Base-by-base conservation (phyloP, 441 rosid species). In the Geranium incanum region DNA sequence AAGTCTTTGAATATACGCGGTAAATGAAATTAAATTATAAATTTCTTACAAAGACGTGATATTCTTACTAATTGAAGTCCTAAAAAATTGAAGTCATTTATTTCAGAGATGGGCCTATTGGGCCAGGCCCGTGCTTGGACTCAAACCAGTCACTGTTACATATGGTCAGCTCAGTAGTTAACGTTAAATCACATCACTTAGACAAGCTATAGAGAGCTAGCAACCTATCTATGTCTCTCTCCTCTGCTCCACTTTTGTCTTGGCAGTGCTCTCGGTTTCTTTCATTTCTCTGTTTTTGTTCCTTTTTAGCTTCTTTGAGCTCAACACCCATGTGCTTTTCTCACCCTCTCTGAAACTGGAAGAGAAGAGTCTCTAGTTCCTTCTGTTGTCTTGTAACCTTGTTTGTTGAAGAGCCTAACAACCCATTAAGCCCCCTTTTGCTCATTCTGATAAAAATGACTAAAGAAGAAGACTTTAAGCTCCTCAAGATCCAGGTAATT, bases 391-490 rank as follows among this genome's bases (percentile, higher is more conserved):
- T 41, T 45, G 52, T 41, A 41, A 9, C 9, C 48, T 5, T 21
- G 6, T 7, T 7, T 9, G 52, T 45, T 1, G 55, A 45, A 45
- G 55, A 45, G 13, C 12, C 55, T 45, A n/a, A 45, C 55, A 45
- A 45, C 4, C 0, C 55, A 28, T 3, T 0, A 12, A 45, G 13
- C 55, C 63, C 13, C 63, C 21, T 57, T 57, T 16, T 57, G 63
- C 28, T 57, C 19, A 19, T 18, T 57, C 28, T 6, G 1, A 68
- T 66, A 71, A 79, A 80, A 75, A 86, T 90, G 97, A 83, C 94
- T 77, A 90, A 87, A 86, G 91, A 86, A 59, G 92, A 87, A 77
- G 91, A 88, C 85, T 90, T 87, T 83, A 90, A 86, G 85, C 88
- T 90, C 72, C 84, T 90, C 81, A 90, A 88, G 86, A 88, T 90